phyloP scores from a whole-genome alignment of 805 yeast genomes.

The Starmera quercuum region DNA sequence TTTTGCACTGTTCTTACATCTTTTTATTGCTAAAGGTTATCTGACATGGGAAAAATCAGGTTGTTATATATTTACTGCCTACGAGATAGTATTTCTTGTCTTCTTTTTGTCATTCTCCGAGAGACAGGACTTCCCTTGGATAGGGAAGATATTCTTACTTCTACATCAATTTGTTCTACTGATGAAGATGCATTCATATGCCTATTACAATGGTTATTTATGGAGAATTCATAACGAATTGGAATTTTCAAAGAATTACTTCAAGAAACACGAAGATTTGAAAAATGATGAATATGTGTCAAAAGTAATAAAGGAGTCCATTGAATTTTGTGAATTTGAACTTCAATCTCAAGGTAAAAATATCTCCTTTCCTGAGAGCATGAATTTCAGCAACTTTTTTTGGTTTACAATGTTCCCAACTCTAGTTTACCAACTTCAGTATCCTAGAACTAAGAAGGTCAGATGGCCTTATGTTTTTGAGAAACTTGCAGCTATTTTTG shows the following conservation, averaged over 20 bases:
- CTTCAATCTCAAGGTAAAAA: slow-evolving; percentile 37
- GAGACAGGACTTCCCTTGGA: slow-evolving; percentile 68
- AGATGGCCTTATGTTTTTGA: slow-evolving; percentile 62
- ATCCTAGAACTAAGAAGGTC: slow-evolving; percentile 65
- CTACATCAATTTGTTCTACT: slow-evolving; percentile 79
- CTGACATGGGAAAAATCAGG: slow-evolving; percentile 63
- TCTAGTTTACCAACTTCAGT: slow-evolving; percentile 72
- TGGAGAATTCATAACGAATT: slow-evolving; percentile 58
- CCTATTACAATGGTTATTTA: slow-evolving; percentile 85
- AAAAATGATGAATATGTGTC: slow-evolving; percentile 22
- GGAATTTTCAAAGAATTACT: slow-evolving; percentile 35
- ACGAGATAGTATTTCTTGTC: slow-evolving; percentile 45
- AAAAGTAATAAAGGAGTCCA: slow-evolving; percentile 35
- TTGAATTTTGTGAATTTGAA: slow-evolving; percentile 69
- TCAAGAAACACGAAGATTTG: slow-evolving; percentile 30
- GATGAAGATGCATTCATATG: slow-evolving; percentile 95
- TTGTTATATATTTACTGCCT: slow-evolving; percentile 49
- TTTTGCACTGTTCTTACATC: slow-evolving; percentile 52
- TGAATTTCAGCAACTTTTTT: slow-evolving; percentile 59
- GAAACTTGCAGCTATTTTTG: slow-evolving; percentile 77
- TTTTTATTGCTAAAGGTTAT: slow-evolving; percentile 32
- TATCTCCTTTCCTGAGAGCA: slow-evolving; percentile 61
- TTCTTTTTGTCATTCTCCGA: slow-evolving; percentile 54
- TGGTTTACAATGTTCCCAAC: slow-evolving; percentile 86
- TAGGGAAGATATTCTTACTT: slow-evolving; percentile 76